phyloP scores from a whole-genome alignment of 495 filamentous ascomycete genomes.

The Neurospora sp. region DNA sequence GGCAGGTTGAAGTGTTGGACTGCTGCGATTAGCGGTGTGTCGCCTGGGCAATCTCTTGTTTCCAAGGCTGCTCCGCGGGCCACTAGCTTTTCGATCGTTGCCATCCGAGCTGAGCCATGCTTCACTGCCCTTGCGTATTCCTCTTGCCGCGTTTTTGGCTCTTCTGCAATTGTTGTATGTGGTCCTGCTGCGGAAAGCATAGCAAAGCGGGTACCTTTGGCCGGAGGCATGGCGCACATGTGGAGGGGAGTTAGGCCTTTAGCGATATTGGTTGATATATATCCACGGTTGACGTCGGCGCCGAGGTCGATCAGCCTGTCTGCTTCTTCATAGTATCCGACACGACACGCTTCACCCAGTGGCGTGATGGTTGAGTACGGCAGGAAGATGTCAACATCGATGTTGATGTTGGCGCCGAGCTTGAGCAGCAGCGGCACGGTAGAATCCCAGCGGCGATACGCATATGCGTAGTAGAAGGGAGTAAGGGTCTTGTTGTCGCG shows the following conservation, averaged over 20 bases:
- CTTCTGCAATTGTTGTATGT: neutral
- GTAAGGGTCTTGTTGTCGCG: constrained; percentile 20
- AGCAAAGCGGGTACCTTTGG: neutral
- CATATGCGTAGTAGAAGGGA: constrained; percentile 28
- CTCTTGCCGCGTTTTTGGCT: neutral
- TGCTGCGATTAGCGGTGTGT: constrained; percentile 24
- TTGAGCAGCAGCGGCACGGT: constrained; percentile 22
- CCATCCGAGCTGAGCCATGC: constrained; percentile 2
- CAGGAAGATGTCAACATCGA: constrained; percentile 19
- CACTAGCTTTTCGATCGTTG: constrained; percentile 22
- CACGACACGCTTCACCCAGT: constrained; percentile 28
- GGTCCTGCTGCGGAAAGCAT: constrained; percentile 1
- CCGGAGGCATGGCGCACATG: constrained; percentile 24
- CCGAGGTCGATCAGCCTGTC: constrained; percentile 24
- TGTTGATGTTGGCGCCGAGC: constrained; percentile 25
- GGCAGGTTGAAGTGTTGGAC: constrained; percentile 11
- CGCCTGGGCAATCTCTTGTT: constrained; percentile 15
- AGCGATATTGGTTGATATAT: constrained; percentile 7
- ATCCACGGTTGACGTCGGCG: constrained; percentile 18
- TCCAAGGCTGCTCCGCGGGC: constrained; percentile 20
- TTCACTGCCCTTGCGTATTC: neutral
- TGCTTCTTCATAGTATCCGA: constrained; percentile 21
- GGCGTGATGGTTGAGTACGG: constrained; percentile 24
- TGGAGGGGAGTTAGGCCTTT: constrained; percentile 19
- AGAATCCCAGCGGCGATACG: constrained; percentile 17